phyloP scores from a whole-genome alignment of 306 rosid genomes.

The Oemleria cerasiformis region DNA sequence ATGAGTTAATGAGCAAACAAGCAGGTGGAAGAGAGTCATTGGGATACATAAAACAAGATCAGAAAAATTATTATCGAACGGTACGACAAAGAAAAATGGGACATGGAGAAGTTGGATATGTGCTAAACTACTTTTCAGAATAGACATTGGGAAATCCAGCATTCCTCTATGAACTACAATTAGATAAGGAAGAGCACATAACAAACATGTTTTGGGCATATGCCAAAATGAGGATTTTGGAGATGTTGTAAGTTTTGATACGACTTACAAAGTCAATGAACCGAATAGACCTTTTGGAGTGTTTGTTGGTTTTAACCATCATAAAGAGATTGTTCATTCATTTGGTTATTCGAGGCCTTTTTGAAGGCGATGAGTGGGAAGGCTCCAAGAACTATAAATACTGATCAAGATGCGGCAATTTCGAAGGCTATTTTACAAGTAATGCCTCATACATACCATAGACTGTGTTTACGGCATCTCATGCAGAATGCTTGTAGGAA shows the following conservation, averaged over 20 bases:
- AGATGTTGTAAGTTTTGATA: not conserved
- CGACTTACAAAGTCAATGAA: not conserved
- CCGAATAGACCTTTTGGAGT: not conserved
- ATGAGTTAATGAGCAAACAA: too few species aligned
- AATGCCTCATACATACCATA: too few species aligned
- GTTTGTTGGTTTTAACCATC: not conserved
- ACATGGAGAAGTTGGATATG: not conserved
- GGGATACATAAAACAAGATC: too few species aligned
- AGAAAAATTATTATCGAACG: too few species aligned
- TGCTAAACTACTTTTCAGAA: too few species aligned
- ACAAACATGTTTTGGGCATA: not conserved
- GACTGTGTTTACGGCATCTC: too few species aligned
- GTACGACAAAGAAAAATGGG: not conserved
- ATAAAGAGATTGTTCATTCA: not conserved
- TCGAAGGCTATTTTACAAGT: too few species aligned
- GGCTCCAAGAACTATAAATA: not conserved
- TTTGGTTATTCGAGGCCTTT: not conserved
- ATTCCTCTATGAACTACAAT: not conserved
- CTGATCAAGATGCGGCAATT: not conserved
- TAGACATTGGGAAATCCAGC: not conserved
- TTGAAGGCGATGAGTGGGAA: not conserved
- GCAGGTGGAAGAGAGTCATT: too few species aligned
- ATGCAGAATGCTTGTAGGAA: too few species aligned
- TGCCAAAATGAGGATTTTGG: slow-evolving; percentile 1
- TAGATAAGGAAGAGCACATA: not conserved